A percentile compares a stretch with the other conserved stretches of the same genome.
phyloP scores from a whole-genome alignment of 495 filamentous ascomycete genomes.

The Penicillium macrosclerotiorum region DNA sequence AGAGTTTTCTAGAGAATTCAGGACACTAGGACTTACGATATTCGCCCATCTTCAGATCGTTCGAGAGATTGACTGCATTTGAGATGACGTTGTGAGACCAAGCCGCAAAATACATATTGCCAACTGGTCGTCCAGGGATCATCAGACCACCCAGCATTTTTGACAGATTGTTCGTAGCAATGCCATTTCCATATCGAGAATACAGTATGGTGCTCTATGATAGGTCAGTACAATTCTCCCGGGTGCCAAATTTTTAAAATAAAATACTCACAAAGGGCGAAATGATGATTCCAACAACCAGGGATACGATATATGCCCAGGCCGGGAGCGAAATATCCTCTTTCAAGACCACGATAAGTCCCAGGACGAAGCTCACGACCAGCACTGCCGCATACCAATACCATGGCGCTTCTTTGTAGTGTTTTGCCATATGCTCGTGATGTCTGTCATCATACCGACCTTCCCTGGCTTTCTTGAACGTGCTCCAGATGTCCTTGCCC shows the following conservation, averaged over 20 bases:
- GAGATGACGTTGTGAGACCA: slow-evolving; percentile 39
- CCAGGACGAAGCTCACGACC: slow-evolving; percentile 46
- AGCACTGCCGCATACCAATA: slow-evolving; percentile 55
- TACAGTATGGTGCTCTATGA: slow-evolving; percentile 32
- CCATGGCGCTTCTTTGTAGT: slow-evolving; percentile 52
- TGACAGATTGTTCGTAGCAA: slow-evolving; percentile 39
- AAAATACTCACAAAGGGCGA: slow-evolving; percentile 29
- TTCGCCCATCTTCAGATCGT: slow-evolving; percentile 38
- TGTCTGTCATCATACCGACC: slow-evolving; percentile 42
- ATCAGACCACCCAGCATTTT: slow-evolving; percentile 39
- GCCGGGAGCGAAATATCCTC: slow-evolving; percentile 50
- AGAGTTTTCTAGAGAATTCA: too few relatives aligned
- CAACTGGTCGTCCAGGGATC: slow-evolving; percentile 43
- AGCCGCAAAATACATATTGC: slow-evolving; percentile 43
- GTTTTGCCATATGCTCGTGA: slow-evolving; percentile 39
- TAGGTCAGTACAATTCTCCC: background rate
- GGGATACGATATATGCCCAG: slow-evolving; percentile 54
- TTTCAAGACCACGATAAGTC: slow-evolving; percentile 45
- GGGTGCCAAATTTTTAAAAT: background rate
- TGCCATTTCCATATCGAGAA: slow-evolving; percentile 33
- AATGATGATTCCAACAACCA: slow-evolving; percentile 29
- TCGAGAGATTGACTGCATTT: slow-evolving; percentile 33
- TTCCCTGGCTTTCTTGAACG: slow-evolving; percentile 27
- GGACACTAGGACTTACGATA: slow-evolving; percentile 31
- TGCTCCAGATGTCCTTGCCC: slow-evolving; percentile 29